Evolutionary conservation across 345 rosid genomes (phyloP), one percentile per base, ranked within the genome.

Genomic region (Gossypium sturtianum): DNA sequence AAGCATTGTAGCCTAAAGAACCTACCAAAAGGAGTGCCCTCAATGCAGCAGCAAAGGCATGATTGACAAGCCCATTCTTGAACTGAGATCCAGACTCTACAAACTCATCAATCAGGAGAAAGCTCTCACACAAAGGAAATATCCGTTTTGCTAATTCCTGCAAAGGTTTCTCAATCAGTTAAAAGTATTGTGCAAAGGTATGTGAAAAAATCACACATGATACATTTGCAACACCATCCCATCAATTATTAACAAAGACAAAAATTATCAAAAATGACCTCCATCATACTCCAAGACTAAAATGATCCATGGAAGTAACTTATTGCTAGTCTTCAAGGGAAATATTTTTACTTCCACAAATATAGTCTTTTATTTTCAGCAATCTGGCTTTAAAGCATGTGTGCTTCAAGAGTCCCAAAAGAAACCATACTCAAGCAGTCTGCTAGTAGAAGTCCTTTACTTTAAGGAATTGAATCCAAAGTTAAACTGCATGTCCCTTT

Each of bases 11-110:
- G 76, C 67, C 77, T 53, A 82, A 73, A 76, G 70, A 83, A 85
- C 89, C 76, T 93, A 95, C 99, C 59, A 95, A 87, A 62, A 95
- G 97, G 54, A 95, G 86, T 56, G 92, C 88, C 84, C 97, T 90
- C 76, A 93, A 89, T 66, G 94, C 93, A 82, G 99, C 96, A 73
- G 98, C 90, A 60, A 95, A 95, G 80, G 98, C 97, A 76, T 95
- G 99, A 82, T 93, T 95, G 45, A 95, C 98, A 64, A 93, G 79
- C 58, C 99, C 99, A 64, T 89, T 91, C 88, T 89, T 95, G 90
- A 95, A 93, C 81, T 89, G 99, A 68, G 97, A 95, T 83, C 97
- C 87, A 16, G 93, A 91, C 85, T 95, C 99, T 72, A 91, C 96
- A 88, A 95, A 93, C 68, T 95, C 92, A 79, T 90, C 90, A 48